Percentiles rank a stretch among this genome's conserved stretches.
phyloP scores from a whole-genome alignment of 257 asterid genomes.

The Avicennia marina region DNA sequence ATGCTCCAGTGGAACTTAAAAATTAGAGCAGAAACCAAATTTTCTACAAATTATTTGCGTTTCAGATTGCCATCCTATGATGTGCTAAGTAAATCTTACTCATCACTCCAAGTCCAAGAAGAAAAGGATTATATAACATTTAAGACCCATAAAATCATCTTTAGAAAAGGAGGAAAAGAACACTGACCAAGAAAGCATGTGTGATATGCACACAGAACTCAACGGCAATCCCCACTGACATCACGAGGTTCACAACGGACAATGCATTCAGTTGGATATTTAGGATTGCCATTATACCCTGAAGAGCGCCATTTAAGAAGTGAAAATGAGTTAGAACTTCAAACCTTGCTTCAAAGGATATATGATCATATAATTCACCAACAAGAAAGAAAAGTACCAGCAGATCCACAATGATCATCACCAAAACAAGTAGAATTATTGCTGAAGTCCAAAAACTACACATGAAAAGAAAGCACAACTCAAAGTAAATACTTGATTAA shows the following conservation, averaged over 20 bases:
- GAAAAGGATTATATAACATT: neutral
- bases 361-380: neutral
- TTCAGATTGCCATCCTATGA: no score
- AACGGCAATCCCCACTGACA: conserved; percentile 96
- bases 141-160: no score
- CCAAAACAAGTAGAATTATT: conserved; percentile 77
- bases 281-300: conserved; percentile 95
- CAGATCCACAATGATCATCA: conserved; percentile 88
- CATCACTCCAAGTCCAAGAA: neutral
- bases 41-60: no score
- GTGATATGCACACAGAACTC: conserved; percentile 97
- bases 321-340: conserved; percentile 11
- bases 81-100: no score
- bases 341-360: neutral
- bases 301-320: conserved; percentile 18
- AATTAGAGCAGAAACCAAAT: no score
- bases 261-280: conserved; percentile 88
- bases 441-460: conserved; percentile 93
- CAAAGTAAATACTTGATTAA: conserved; percentile 8
- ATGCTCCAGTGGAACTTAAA: no score
- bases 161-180: conserved; percentile 14
- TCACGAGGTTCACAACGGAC: conserved; percentile 94
- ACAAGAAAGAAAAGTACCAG: conserved; percentile 48
- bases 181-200: conserved; percentile 93
- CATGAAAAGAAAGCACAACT: conserved; percentile 11